Evolutionary conservation across 2,329 filamentous ascomycete genomes (phyloP), one percentile per base, ranked within the genome.

Genomic region (Aspergillaceae sp.): DNA sequence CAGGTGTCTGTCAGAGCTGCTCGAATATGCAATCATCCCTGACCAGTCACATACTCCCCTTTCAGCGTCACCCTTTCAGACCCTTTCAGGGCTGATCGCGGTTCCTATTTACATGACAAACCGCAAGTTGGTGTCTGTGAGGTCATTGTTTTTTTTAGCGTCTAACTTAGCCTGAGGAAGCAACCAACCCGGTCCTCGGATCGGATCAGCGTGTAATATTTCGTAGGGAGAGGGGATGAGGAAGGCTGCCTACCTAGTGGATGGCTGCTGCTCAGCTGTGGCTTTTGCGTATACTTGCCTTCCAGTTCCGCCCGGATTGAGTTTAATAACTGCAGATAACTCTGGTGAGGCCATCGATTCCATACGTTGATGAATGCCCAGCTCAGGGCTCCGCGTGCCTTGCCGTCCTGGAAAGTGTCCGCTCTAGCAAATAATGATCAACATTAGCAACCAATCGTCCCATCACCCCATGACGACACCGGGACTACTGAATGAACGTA

Each of bases 321-420:
- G 74, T 96, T 97, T 54, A 98, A 77, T 44, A 98, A 74, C 73
- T 95, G 83, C 46, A 96, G 83, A 61, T 98, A 98, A 70, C 85
- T 95, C 73, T 97, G 91, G 61, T 94, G 82, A 0, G 88, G 88
- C 62, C 92, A 91, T 70, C 89, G 86, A 74, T 86, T 87, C 61
- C 96, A 76, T 1, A 90, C 82, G 5, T 80, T 83, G 64, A 97
- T 91, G 66, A 98, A 98, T 1, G 92, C 92, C 82, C 86, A 96
- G 8, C 88, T 95, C 87, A 98, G 92, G 63, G 92, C 92, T 43
- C 92, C 92, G 0, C 91, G 96, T 40, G 92, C 91, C 71, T 96
- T 79, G 45, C 87, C 82, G 42, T 79, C 82, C 56, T 97, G 95
- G 34, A 83, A 87, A 5, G 92, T 91, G 67, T 98, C 92, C 68